phyloP scores from a whole-genome alignment of 1,284 basidiomycete species.

The Wallemia ichthyophaga region DNA sequence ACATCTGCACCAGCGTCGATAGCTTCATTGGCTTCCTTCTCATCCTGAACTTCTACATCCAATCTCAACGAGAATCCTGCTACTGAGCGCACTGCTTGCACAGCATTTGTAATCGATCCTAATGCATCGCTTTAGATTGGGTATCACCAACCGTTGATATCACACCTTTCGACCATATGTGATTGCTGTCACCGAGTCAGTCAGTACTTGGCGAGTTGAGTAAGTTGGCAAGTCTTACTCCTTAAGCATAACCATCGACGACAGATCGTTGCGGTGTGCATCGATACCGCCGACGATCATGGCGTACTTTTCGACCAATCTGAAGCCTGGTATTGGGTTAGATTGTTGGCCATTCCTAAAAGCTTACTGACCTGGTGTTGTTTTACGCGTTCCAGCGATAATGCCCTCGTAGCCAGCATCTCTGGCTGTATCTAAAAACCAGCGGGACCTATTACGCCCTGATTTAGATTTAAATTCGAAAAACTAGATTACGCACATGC shows the following conservation, averaged over 20 bases:
- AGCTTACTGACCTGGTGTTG: conserved; percentile 45
- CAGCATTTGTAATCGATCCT: conserved; percentile 68
- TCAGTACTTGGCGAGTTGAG: background rate
- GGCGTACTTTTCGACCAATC: conserved; percentile 91
- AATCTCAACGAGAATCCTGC: conserved; percentile 78
- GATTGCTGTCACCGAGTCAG: conserved; percentile 27
- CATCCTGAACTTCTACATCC: conserved; percentile 73
- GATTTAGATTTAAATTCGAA: conserved; percentile 4
- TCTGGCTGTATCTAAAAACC: conserved; percentile 48
- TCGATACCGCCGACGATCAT: conserved; percentile 97
- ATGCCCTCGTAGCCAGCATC: conserved; percentile 55
- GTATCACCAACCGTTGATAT: conserved; percentile 1
- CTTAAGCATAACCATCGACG: conserved; percentile 99
- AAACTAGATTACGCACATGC: background rate
- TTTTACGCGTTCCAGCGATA: conserved; percentile 88
- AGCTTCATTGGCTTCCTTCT: conserved; percentile 76
- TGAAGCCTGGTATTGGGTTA: conserved; percentile 29
- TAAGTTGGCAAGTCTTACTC: conserved; percentile 26
- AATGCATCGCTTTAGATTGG: background rate
- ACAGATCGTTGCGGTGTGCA: conserved; percentile 80
- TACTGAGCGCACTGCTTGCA: conserved; percentile 52
- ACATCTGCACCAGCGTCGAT: conserved; percentile 89
- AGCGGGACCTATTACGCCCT: conserved; percentile 29
- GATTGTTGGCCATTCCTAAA: background rate
- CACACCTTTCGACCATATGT: conserved; percentile 81